Evolutionary conservation across 192 early-diverging fungal genomes (phyloP), one percentile per base, ranked within the genome.

Genomic region (Umbelopsis isabellina): DNA sequence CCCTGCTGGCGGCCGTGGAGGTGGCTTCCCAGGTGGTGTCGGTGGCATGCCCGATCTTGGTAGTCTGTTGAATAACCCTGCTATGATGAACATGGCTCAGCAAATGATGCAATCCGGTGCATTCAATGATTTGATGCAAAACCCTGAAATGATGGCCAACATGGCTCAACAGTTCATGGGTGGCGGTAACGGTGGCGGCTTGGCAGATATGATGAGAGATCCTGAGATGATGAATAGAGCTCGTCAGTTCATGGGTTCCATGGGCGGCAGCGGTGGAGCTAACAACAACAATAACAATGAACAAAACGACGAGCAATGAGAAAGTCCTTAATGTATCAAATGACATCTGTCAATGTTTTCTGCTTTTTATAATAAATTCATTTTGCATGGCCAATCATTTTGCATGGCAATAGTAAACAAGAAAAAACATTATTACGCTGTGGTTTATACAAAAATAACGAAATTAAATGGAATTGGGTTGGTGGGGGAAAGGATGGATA

Each of bases 1-100:
- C 20, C 71, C 74, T 4, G 68, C 76, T 6, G 67, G 73, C 11
- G 78, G 79, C 12, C 46, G 76, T 6, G 70, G 65, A 66, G 78
- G 76, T 49, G 83, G 77, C 48, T 35, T 67, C 76, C 65, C 71
- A 13, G 74, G 74, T 49, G 79, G 81, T 53, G 72, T 77, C 4
- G 83, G 86, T 25, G 85, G 82, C 18, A 86, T 85, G 75, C 86
- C 84, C 66, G 92, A 88, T 35, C 80, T 86, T 15, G 89, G 91
- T 33, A 83, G 91, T 52, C 84, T 98, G 83, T 83, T 97, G 89
- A 94, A 78, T 78, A 97, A 99, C 87, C 97, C 97, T 20, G 90
- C 90, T 25, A 83, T 99, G 68, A 98, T 98, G 96, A 85, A 82
- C 75, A 98, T 98, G 96, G 97, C 93, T 68, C 93, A 85, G 81